Evolutionary conservation across 1,139 yeast genomes (phyloP), one percentile per base, ranked within the genome.

Genomic region (Saccharomyces uvarum): DNA sequence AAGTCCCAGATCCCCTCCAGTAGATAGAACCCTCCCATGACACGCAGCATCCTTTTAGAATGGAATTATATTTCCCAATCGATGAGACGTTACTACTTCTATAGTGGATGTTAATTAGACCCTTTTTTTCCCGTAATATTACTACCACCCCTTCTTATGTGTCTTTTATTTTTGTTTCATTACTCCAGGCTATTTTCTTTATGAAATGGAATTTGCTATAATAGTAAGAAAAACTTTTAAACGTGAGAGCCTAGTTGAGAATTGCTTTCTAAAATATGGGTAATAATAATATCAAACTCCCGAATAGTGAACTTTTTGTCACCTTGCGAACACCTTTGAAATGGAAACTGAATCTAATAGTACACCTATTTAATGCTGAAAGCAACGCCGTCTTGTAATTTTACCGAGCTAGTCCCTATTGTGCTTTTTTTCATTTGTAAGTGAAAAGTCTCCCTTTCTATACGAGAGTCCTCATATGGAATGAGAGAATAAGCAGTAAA

Each of bases 61-160:
- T 13, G 24, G 44, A 38, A 16, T 19, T 38, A 16, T 21, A 9
- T 16, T 16, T 38, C 21, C 42, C 19, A 16, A 38, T 38, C 9
- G 44, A 16, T 38, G 24, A 16, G 44, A 16, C 24, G 44, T 9
- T 38, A 38, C 19, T 14, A 16, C 44, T 38, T 38, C 44, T 77
- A 1, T 73, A 72, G 14, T 67, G 64, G 24, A 63, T 62, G 5
- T 62, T 57, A 41, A 63, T 64, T 47, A 64, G 62, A 13, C 56
- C 59, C 11, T 6, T 38, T 7, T 57, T 48, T 49, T 56, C 59
- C 46, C 59, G 57, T 46, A 61, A 64, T 13, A 55, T 57, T 19
- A 49, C 55, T 38, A 51, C 56, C 47, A 58, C 63, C 49, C 60
- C 62, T 38, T 53, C 52, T n/a, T 53, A 55, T 46, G 54, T 53